phyloP scores from a whole-genome alignment of 129 eudicot genomes.

The Kitagawia praeruptora region DNA sequence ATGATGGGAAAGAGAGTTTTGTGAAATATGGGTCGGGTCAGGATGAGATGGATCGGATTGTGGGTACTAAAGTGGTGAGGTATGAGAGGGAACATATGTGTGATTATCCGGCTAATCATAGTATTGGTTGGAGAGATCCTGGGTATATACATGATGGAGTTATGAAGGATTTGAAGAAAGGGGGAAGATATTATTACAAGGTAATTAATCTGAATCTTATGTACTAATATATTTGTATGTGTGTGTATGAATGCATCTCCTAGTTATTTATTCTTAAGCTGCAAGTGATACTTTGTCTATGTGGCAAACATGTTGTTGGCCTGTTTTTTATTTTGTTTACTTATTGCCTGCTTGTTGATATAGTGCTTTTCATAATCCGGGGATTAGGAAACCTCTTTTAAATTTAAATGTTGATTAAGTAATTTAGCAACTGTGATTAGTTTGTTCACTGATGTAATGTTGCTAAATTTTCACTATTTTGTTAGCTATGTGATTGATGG shows the following conservation, averaged over 20 bases:
- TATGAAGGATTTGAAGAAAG: slow-evolving; percentile 47
- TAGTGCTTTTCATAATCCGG: background rate
- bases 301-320: background rate
- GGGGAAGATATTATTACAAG: slow-evolving; percentile 74
- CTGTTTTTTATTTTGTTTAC: background rate
- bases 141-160: slow-evolving; percentile 84
- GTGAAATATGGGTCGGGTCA: slow-evolving; percentile 62
- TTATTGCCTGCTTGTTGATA: background rate
- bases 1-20: slow-evolving; percentile 52
- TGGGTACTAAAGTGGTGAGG: slow-evolving; percentile 41
- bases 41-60: slow-evolving; percentile 41
- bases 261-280: background rate
- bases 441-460: background rate
- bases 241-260: background rate
- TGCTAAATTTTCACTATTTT: background rate
- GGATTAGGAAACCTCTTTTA: background rate
- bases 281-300: background rate
- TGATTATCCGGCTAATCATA: slow-evolving; percentile 75
- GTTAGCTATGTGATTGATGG: background rate
- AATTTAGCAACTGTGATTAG: background rate
- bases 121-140: slow-evolving; percentile 97
- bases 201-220: slow-evolving; percentile 19
- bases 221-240: background rate
- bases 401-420: background rate
- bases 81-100: slow-evolving; percentile 96